These are phyloP conservation scores for Streptanthus diversifolius DNA, from an alignment of 345 rosid species.

Conservation along the genomic window DNA sequence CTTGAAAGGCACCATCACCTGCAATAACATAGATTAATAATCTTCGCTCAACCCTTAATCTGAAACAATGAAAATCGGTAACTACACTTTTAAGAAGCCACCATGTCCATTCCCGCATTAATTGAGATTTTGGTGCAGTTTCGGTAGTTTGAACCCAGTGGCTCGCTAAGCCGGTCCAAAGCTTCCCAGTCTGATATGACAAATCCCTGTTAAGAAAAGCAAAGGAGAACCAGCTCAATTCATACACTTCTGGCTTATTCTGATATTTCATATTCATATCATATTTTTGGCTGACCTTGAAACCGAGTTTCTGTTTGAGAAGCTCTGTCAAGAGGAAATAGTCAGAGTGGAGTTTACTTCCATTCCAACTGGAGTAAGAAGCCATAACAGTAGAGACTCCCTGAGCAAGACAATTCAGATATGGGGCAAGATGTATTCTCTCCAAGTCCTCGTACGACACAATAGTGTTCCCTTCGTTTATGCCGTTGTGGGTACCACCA, in stretches of 20 bases:
- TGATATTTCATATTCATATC: not conserved
- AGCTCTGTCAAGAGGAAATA: slow-evolving; percentile 69
- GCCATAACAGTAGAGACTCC: slow-evolving; percentile 87
- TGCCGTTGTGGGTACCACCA: slow-evolving; percentile 76
- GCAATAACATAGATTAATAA: not conserved
- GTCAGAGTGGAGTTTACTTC: slow-evolving; percentile 55
- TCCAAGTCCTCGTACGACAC: slow-evolving; percentile 53
- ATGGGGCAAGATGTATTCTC: slow-evolving; percentile 66
- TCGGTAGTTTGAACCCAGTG: slow-evolving; percentile 63
- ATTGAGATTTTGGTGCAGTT: slow-evolving; percentile 49
- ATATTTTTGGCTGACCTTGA: slow-evolving; percentile 44
- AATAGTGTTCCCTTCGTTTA: slow-evolving; percentile 70
- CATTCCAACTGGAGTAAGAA: slow-evolving; percentile 88
- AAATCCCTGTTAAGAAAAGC: slow-evolving; percentile 48
- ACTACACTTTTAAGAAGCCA: slow-evolving; percentile 14
- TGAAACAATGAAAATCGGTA: not conserved
- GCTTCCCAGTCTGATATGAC: slow-evolving; percentile 85
- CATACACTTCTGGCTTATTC: not conserved
- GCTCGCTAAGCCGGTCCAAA: slow-evolving; percentile 56
- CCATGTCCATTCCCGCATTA: slow-evolving; percentile 93
- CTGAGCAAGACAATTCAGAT: slow-evolving; percentile 51
- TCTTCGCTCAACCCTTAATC: not conserved
- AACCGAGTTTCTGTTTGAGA: slow-evolving; percentile 69
- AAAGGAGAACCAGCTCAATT: not conserved
- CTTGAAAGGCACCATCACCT: slow-evolving; percentile 74